Evolutionary conservation across 495 filamentous ascomycete genomes (phyloP), one percentile per base, ranked within the genome.

Genomic region (Trichoderma erinaceum): DNA sequence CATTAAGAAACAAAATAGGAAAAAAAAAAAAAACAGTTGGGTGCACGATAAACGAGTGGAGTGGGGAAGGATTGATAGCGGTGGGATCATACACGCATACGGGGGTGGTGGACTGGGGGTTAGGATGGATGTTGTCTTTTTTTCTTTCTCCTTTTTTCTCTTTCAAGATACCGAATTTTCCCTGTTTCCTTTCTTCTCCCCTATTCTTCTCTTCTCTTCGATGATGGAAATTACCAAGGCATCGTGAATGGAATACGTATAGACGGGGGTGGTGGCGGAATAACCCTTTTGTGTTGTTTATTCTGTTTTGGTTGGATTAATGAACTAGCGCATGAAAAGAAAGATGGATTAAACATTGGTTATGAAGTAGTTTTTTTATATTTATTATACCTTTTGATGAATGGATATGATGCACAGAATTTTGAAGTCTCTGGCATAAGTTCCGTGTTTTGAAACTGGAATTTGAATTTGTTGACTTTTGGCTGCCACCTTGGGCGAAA

Each of bases 91-190:
- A n/a, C 6, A 21, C 16, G 48, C 21, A 1, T 2, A 21, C 48
- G 48, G 16, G 48, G n/a, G n/a, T n/a, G n/a, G 21, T n/a, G 44
- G 44, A 48, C n/a, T 5, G 13, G n/a, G 44, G 15, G 35, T 38
- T 52, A n/a, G 18, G 10, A 18, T 21, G n/a, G 13, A 46, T 52
- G n/a, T 35, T 61, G 16, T 21, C 25, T 35, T 27, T 18, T 27
- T 10, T 27, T 61, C 0, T 58, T 13, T 27, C 8, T 79, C 68
- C 77, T 27, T 23, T 35, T 32, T 61, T 61, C 10, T 32, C 25
- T 32, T 15, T 35, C 1, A 61, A 61, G 56, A 61, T 61, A 61
- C 56, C 56, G 56, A 61, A 2, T 23, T 29, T 27, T 56, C 35
- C 8, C 35, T 38, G 8, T 38, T 38, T 38, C 5, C 35, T 38